phyloP scores from a whole-genome alignment of 2,329 filamentous ascomycete species.

The Gremmenia infestans region DNA sequence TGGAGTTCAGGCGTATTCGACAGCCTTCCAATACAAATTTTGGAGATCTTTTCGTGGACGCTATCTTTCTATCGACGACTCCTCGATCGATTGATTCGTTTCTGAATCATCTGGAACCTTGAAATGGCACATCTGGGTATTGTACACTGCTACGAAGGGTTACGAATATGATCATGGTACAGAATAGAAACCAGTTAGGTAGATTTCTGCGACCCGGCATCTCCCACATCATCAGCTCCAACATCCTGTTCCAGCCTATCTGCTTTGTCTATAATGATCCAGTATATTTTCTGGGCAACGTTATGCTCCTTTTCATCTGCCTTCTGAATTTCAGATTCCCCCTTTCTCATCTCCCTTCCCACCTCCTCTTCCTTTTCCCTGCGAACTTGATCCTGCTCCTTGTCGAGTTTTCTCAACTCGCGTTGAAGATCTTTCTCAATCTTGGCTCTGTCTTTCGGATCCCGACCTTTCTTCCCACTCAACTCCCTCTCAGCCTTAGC shows the following conservation, averaged over 20 bases:
- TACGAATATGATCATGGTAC: neutral
- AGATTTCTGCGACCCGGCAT: neutral
- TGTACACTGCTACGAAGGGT: neutral
- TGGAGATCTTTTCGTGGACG: neutral
- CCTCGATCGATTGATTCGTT: no score
- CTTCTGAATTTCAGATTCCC: neutral
- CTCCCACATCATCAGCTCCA: constrained; percentile 8
- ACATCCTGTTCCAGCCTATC: constrained; percentile 1
- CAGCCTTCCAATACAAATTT: neutral
- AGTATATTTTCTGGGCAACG: constrained; percentile 10
- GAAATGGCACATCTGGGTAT: neutral
- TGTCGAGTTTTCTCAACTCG: constrained; percentile 1
- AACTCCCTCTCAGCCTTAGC: neutral
- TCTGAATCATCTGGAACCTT: no score
- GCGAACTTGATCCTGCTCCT: neutral
- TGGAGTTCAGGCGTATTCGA: neutral
- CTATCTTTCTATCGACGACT: no score
- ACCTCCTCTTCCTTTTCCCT: neutral
- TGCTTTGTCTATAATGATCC: constrained; percentile 12
- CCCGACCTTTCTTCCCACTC: neutral
- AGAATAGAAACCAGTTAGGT: neutral
- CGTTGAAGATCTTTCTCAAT: neutral
- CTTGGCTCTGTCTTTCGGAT: neutral
- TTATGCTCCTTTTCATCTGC: neutral
- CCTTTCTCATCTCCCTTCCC: constrained; percentile 1